A percentile compares a stretch with the other conserved stretches of the same genome.
phyloP scores from a whole-genome alignment of 2,329 filamentous ascomycete species.

The Colletotrichum sidae region DNA sequence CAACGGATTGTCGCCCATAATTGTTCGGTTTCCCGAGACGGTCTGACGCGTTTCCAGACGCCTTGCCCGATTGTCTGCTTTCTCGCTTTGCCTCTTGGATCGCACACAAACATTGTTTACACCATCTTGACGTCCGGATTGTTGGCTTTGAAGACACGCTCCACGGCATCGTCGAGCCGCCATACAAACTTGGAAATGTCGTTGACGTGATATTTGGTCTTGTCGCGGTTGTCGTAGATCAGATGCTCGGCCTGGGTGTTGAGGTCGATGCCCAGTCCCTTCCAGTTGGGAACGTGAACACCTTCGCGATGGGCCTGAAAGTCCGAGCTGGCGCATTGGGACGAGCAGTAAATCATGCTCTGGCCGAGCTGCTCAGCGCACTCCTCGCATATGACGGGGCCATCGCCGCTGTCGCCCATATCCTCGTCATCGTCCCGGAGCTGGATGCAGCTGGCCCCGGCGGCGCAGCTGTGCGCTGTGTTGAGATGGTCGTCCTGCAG shows the following conservation, averaged over 20 bases:
- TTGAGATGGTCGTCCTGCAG: slow-evolving; percentile 52
- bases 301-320: slow-evolving; percentile 53
- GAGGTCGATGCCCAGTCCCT: slow-evolving; percentile 41
- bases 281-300: slow-evolving; percentile 46
- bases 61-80: no score
- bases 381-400: slow-evolving; percentile 54
- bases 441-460: slow-evolving; percentile 54
- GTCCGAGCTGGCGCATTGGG: slow-evolving; percentile 54
- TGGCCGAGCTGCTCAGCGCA: slow-evolving; percentile 52
- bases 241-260: slow-evolving; percentile 41
- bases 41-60: no score
- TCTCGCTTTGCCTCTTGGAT: no score
- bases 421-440: slow-evolving; percentile 52
- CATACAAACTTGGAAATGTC: slow-evolving; percentile 37
- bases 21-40: no score
- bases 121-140: slow-evolving; percentile 33
- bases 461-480: slow-evolving; percentile 54
- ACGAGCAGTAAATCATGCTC: slow-evolving; percentile 56
- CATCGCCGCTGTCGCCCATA: slow-evolving; percentile 47
- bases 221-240: slow-evolving; percentile 37
- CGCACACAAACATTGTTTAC: background rate
- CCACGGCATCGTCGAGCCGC: slow-evolving; percentile 32
- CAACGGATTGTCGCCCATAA: no score
- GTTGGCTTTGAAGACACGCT: slow-evolving; percentile 32
- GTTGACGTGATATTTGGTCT: slow-evolving; percentile 37